Base-by-base conservation (phyloP, 2,329 filamentous ascomycete genomes). In the Ciborinia camelliae region DNA sequence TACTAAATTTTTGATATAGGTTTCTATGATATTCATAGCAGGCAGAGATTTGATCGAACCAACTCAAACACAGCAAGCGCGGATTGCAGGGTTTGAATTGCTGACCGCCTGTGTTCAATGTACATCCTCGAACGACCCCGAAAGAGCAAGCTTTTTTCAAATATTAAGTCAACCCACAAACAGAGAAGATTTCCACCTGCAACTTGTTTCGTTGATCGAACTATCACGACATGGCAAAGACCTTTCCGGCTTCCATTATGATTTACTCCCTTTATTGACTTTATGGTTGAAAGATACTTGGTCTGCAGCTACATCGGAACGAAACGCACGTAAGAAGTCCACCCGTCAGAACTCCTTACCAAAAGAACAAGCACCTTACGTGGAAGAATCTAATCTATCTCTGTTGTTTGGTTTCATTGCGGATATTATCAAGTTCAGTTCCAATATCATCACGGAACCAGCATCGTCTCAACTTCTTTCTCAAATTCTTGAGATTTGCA, bases 371-470 rank as follows among this genome's bases (percentile, higher is more conserved):
- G 73, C 75, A 9, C 74, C 77, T 59, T 68, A 73, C 30, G 80
- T 78, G 35, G 86, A 88, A 71, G 86, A 89, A 66, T 82, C 82
- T 68, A 87, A 86, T 71, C 79, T 92, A 62, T 78, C 82, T 2
- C 82, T 84, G 55, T 76, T 92, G 2, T 91, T 92, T 72, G 76
- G 79, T 15, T 90, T 87, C 69, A 81, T 89, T 62, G 82, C 83
- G 65, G 86, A 90, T 67, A 81, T 91, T 62, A 86, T 90, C 77
- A 91, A 90, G 73, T 92, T 90, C 79, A 91, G 88, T 73, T 89
- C 87, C 74, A 89, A 87, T 69, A 82, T 86, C 39, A 86, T 89
- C 30, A 82, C 83, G 68, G 87, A 90, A 68, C 76, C 81, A 39
- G 84, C 88, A 53, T 80, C 90, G 26, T 81, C 81, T 60, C 79